A percentile compares a stretch with the other conserved stretches of the same genome.
These are phyloP conservation scores for Phytophthora pisi DNA, from an alignment of 352 stramenopile genomes.

Conservation along the genomic window DNA sequence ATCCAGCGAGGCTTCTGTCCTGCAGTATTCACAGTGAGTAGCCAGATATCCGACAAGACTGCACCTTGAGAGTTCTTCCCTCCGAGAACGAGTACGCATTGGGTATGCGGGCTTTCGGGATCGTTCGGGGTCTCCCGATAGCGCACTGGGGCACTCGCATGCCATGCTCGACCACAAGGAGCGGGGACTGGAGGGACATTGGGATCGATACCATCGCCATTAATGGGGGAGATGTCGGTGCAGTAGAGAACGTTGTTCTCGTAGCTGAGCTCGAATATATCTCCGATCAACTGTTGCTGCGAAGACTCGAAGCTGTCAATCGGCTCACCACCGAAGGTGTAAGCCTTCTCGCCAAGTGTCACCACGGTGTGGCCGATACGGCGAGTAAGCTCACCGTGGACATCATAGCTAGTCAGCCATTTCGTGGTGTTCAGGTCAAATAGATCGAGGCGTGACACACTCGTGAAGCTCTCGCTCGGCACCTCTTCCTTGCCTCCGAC, in stretches of 20 bases:
- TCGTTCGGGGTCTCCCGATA: conserved; percentile 18
- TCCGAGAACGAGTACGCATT: conserved; percentile 56
- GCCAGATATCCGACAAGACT: conserved; percentile 55
- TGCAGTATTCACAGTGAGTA: conserved; percentile 35
- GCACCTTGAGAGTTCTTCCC: conserved; percentile 43
- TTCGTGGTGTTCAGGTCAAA: conserved; percentile 57
- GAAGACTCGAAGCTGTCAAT: conserved; percentile 15
- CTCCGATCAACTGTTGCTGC: conserved; percentile 27
- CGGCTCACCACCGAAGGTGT: conserved; percentile 66
- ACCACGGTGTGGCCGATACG: conserved; percentile 61
- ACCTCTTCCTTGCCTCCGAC: conserved; percentile 56
- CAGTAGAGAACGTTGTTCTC: conserved; percentile 49
- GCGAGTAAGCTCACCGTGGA: conserved; percentile 53
- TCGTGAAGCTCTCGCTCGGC: conserved; percentile 28
- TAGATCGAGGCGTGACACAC: conserved; percentile 50
- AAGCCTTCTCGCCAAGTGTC: conserved; percentile 43
- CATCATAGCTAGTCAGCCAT: conserved; percentile 67
- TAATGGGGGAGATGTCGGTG: conserved; percentile 31
- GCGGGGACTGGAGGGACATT: conserved; percentile 9
- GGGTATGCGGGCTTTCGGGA: conserved; percentile 15
- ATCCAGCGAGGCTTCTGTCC: conserved; percentile 38
- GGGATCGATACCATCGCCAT: conserved; percentile 17
- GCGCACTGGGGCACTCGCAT: conserved; percentile 38
- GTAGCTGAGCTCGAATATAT: conserved; percentile 54
- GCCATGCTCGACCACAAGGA: conserved; percentile 49